Evolutionary conservation across 2,329 filamentous ascomycete genomes (phyloP), one percentile per base, ranked within the genome.

Genomic region (Chaetomium sp.): DNA sequence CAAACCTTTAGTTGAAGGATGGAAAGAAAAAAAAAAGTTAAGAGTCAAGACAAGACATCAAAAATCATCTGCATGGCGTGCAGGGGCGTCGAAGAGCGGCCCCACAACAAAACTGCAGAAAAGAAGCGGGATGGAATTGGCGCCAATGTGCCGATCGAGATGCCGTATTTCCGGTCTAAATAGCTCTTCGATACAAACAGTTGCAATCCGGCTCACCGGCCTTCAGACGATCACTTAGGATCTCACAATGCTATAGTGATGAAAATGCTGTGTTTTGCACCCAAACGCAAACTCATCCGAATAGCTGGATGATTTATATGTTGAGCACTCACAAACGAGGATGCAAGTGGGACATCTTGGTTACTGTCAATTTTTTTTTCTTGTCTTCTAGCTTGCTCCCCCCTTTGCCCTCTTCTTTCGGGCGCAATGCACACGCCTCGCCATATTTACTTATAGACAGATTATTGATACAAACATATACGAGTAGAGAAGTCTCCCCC

Each of bases 391-490:
- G 37, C 37, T 47, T 43, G 43, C n/a, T 10, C 10, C 35, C 10
- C 32, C 44, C 11, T 48, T 40, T 40, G 40, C 46, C 27, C 43
- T 37, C 11, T 37, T 34, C 32, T 32, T 14, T 43, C 38, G 43
- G 36, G 14, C 49, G 54, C 49, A 55, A 49, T 57, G 47, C 50
- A 27, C 19, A 27, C 19, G 19, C 19, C 19, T 27, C 19, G 51
- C 50, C 55, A 43, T 53, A 57, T 27, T 45, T 53, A 53, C 43
- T 56, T 46, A 53, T 57, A 57, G 51, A 56, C 35, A 56, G 36
- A 56, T 49, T 53, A 53, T 48, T 56, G 50, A 53, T 57, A 57
- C 55, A 56, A 41, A 56, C 41, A 56, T 49, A 41, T 56, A 46
- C 51, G 55, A 57, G 55, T 53, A 53, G 55, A 57, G 52, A 42